Conservation (phyloP, 2,329 filamentous ascomycete species). For the Annulohypoxylon truncatum region DNA sequence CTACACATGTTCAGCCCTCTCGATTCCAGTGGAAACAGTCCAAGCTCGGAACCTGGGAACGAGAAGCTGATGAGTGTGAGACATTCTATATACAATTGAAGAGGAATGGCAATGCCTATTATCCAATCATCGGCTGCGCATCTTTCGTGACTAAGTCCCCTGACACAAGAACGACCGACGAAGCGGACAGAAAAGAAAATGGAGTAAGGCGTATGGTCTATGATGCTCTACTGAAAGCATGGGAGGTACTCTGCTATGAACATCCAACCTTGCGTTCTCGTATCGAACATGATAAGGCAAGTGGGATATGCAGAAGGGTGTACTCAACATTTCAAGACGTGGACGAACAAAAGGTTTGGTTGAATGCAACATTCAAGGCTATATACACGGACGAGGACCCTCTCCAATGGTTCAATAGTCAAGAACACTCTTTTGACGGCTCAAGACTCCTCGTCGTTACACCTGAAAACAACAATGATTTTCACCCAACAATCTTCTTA, state of each 20-base stretch:
- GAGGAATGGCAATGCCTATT: conserved; percentile 17
- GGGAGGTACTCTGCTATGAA: conserved; percentile 17
- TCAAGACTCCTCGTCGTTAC: conserved; percentile 25
- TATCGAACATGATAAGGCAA: conserved; percentile 2
- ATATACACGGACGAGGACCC: conserved; percentile 6
- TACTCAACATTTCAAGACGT: conserved; percentile 14
- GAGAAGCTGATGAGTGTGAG: conserved; percentile 32
- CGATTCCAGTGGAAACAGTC: conserved; percentile 20
- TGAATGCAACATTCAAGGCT: conserved; percentile 21
- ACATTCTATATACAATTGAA: conserved; percentile 11
- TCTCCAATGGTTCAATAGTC: conserved; percentile 21
- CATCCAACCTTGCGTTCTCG: conserved; percentile 25
- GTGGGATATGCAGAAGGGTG: conserved; percentile 15
- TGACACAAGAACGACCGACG: not conserved
- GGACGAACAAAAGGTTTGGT: conserved; percentile 21
- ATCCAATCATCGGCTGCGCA: conserved; percentile 24
- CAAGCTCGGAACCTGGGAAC: conserved; percentile 12
- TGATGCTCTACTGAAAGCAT: conserved; percentile 24
- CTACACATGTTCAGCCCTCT: not conserved
- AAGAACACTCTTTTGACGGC: conserved; percentile 2
- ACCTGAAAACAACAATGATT: not conserved
- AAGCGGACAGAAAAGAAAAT: not conserved
- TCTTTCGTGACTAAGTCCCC: conserved; percentile 3
- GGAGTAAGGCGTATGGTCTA: not conserved
- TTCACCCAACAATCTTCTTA: conserved; percentile 17